Conservation (phyloP, 306 rosid genomes). For the Corylus americana region DNA sequence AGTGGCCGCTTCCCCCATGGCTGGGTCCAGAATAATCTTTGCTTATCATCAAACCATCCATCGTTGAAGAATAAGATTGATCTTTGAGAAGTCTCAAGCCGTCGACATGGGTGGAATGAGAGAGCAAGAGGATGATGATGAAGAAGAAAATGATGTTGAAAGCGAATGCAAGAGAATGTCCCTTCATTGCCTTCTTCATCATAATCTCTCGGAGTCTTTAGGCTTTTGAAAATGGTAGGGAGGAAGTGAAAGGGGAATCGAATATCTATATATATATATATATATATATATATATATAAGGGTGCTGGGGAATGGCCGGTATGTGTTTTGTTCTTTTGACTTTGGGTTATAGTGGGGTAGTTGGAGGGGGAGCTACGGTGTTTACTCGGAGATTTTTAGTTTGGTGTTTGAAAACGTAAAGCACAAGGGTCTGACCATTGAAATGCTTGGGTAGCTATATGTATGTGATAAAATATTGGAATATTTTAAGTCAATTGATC, state of each 20-base stretch:
- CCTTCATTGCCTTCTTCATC: conserved; percentile 27
- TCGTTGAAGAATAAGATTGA: conserved; percentile 3
- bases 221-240: background rate
- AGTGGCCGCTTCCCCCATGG: conserved; percentile 44
- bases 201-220: background rate
- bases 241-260: background rate
- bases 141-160: conserved; percentile 31
- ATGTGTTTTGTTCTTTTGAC: background rate
- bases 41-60: conserved; percentile 9
- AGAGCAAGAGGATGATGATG: conserved; percentile 41
- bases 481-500: conserved; percentile 33
- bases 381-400: conserved; percentile 22
- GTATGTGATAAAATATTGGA: too few relatives aligned
- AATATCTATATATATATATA: background rate
- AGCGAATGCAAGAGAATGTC: conserved; percentile 14
- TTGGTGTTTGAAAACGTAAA: conserved; percentile 27
- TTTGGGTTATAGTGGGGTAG: conserved; percentile 25
- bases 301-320: background rate
- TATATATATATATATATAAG: too few relatives aligned
- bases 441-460: background rate
- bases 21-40: conserved; percentile 51
- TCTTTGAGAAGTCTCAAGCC: conserved; percentile 30
- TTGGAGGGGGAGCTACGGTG: conserved; percentile 7
- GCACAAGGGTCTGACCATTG: conserved; percentile 33
- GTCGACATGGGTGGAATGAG: conserved; percentile 31